These are phyloP conservation scores for Acer negundo DNA, from an alignment of 345 rosid species.

Conservation along the genomic window DNA sequence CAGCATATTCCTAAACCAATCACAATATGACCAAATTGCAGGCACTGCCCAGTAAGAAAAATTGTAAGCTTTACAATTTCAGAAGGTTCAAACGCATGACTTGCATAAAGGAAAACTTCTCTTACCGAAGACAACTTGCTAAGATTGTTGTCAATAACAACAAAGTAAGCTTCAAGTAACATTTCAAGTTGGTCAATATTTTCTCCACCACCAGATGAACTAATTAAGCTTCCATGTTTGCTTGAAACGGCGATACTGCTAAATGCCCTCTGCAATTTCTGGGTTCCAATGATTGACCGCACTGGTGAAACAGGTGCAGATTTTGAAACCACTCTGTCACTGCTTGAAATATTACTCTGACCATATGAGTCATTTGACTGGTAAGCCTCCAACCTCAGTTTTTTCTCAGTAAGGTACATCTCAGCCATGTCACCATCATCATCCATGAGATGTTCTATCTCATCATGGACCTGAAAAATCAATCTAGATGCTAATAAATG, in stretches of 20 bases:
- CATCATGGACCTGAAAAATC: constrained; percentile 78
- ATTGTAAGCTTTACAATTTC: neutral
- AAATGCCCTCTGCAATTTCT: constrained; percentile 81
- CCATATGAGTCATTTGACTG: constrained; percentile 42
- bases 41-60: neutral
- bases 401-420: constrained; percentile 96
- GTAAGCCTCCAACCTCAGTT: constrained; percentile 67
- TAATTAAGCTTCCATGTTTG: constrained; percentile 64
- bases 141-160: constrained; percentile 67
- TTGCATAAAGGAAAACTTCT: constrained; percentile 9
- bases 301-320: constrained; percentile 93
- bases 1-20: neutral
- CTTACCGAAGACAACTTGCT: constrained; percentile 89
- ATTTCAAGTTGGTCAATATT: constrained; percentile 92
- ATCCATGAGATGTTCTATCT: constrained; percentile 95
- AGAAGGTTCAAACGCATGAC: constrained; percentile 5
- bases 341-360: constrained; percentile 38
- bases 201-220: constrained; percentile 61
- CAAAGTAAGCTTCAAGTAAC: constrained; percentile 94
- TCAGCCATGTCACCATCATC: constrained; percentile 99
- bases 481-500: constrained; percentile 22
- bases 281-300: constrained; percentile 48
- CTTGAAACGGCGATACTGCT: constrained; percentile 66
- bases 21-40: neutral
- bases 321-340: constrained; percentile 47